phyloP scores from a whole-genome alignment of 148 eudicot genomes.

The Vaccinium myrtillus region DNA sequence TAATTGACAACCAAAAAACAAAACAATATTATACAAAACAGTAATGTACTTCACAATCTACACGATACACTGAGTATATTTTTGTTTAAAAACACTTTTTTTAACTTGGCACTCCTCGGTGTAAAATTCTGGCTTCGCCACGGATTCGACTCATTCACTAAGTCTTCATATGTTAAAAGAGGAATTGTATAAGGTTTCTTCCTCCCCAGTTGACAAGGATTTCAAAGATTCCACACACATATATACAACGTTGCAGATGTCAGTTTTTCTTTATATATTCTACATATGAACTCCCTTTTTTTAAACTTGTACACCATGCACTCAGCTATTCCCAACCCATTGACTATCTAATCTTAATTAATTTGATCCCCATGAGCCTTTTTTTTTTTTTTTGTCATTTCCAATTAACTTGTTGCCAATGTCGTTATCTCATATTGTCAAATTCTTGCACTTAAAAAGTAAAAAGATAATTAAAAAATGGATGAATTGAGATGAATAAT shows the following conservation, averaged over 20 bases:
- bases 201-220: neutral
- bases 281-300: neutral
- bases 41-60: too few relatives aligned
- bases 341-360: constrained; percentile 1
- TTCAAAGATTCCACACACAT: neutral
- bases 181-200: neutral
- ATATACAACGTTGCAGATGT: too few relatives aligned
- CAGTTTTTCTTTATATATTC: neutral
- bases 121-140: too few relatives aligned
- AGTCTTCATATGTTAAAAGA: neutral
- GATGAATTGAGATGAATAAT: neutral
- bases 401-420: neutral
- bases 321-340: constrained; percentile 11
- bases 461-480: neutral
- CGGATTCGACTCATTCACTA: neutral
- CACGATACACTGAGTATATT: too few relatives aligned
- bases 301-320: neutral
- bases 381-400: neutral
- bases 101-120: too few relatives aligned
- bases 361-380: neutral
- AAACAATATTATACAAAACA: too few relatives aligned
- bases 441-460: neutral
- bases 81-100: too few relatives aligned
- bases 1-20: too few relatives aligned
- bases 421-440: neutral